Evolutionary conservation across 768 basidiomycete species (phyloP), one percentile per base, ranked within the genome.

Genomic region (Podaxis pistillaris): DNA sequence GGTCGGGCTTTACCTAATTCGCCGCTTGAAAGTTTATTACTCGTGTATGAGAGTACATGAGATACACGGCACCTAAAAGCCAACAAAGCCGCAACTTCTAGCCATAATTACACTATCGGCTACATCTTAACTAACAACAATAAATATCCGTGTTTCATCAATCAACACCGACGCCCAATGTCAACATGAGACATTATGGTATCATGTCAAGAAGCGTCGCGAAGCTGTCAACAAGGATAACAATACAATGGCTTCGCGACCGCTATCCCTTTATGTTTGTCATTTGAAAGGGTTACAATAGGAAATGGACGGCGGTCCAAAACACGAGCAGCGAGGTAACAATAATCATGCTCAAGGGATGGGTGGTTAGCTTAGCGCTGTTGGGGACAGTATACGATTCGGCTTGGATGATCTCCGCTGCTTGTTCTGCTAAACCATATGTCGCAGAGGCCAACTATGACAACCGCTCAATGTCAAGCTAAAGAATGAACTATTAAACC

Each of bases 341-440:
- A 2, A 22, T 9, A 37, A n/a, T 22, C 13, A 24, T 11, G 24
- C 33, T 40, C 19, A 40, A 13, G 8, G 54, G 22, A 26, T 22
- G 22, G 9, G 22, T 17, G 24, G 19, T 37, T 33, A 22, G 12
- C 46, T 15, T 47, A 22, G 40, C 63, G 17, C 44, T 49, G 4
- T 51, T 64, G 5, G 68, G 67, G 19, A 68, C 68, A 12, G 58
- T 64, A 51, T 64, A 71, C 12, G 65, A 58, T 33, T 63, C 60
- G 1, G 40, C 57, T 53, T 68, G 68, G 37, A 75, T 64, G 3
- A 75, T 60, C 30, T 52, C 64, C 0, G 71, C 60, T 1, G 69
- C 72, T 63, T 70, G 71, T 64, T 75, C 74, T 2, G 70, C 74
- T 13, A 74, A 61, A 1, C 70, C 74, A 60, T 62, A 75, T 2